Base-by-base conservation (phyloP, 2,329 filamentous ascomycete species). In the Alternaria alternata region DNA sequence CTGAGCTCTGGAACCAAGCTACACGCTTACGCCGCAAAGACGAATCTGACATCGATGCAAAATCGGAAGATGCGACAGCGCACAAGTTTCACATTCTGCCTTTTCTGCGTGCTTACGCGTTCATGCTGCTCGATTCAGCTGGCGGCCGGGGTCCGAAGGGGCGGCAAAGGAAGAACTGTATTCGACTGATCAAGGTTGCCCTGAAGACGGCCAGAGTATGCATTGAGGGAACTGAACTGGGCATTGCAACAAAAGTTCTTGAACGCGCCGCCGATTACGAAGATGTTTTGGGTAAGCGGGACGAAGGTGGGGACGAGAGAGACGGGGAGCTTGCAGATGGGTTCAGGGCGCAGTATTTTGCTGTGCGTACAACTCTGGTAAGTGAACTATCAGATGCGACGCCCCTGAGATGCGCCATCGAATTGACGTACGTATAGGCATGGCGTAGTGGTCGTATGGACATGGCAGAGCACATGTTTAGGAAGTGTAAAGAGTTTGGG, bases 391-490 rank as follows among this genome's bases (percentile, higher is more conserved):
- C n/a, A 11, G 28, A 22, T 16, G 4, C 8, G 20, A 9, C 4
- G n/a, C 20, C 26, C n/a, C 28, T 4, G 7, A 18, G 16, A 12
- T 18, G n/a, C 7, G 20, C 16, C 20, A 20, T 26, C 12, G 22
- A 22, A 30, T 26, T 49, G 43, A 65, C 24, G 8, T 7, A 6
- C 5, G 11, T 34, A 20, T 26, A 94, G 92, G 86, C 89, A 30
- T 96, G 90, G 88, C 88, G 88, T 68, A 89, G 93, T 71, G 83
- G 87, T 41, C 86, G 89, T 41, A 82, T 91, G 14, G 91, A 94
- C 58, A 85, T 93, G 48, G 91, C 92, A 28, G 92, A 96, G 55
- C 88, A 92, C 75, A 88, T 95, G 83, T 94, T 90, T 75, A 78
- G 78, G 36, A 91, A 91, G 68, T 78, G 87, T 47, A 68, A 79